Conservation (phyloP, 2,329 filamentous ascomycete species). For the Trichoderma sp. region DNA sequence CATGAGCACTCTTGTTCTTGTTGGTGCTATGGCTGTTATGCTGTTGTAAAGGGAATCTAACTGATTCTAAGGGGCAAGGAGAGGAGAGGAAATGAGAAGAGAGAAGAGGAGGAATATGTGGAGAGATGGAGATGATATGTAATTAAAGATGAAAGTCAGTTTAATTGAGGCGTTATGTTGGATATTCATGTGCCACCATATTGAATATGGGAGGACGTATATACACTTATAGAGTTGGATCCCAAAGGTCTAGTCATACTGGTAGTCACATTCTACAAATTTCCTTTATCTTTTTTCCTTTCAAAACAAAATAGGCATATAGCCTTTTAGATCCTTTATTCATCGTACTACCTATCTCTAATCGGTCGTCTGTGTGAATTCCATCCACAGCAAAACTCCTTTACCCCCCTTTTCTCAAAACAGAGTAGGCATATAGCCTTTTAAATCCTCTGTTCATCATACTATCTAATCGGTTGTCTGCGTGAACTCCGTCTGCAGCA, state of each 20-base stretch:
- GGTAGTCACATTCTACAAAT: neutral
- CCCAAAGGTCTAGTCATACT: neutral
- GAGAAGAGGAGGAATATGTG: neutral
- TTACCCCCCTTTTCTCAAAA: neutral
- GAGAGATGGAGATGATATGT: neutral
- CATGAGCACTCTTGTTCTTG: conserved; percentile 24
- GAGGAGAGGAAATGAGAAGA: neutral
- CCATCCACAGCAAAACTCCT: neutral
- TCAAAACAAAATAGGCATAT: neutral
- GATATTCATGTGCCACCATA: neutral
- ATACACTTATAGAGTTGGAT: conserved; percentile 8
- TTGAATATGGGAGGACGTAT: conserved; percentile 8
- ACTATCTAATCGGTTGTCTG: neutral
- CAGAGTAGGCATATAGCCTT: neutral
- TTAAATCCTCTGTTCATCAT: neutral
- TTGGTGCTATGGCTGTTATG: conserved; percentile 25
- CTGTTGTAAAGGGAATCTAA: neutral
- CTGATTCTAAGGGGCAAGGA: neutral
- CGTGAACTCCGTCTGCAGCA: neutral
- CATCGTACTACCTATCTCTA: neutral
- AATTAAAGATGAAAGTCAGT: neutral
- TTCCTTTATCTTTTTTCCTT: neutral
- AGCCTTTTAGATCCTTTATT: neutral
- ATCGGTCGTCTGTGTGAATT: neutral
- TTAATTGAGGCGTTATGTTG: conserved; percentile 16